Percentiles rank a stretch among this genome's conserved stretches.
These are phyloP conservation scores for Ganoderma resinaceum DNA, from an alignment of 1,284 basidiomycete species.

Conservation along the genomic window DNA sequence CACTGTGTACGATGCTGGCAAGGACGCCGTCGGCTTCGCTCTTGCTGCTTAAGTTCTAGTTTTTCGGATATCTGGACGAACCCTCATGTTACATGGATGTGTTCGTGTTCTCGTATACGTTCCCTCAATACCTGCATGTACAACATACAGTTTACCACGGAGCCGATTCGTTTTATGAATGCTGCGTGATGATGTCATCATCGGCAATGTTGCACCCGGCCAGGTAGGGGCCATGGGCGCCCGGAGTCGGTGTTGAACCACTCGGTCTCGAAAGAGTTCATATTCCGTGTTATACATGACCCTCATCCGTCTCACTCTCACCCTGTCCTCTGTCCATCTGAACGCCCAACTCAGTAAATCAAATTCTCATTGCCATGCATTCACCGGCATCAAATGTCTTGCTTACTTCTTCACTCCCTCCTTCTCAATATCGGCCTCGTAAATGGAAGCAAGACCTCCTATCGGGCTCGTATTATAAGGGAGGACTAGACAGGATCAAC, in stretches of 20 bases:
- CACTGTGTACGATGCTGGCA: constrained; percentile 93
- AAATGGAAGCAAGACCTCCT: constrained; percentile 24
- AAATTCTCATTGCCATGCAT: constrained; percentile 1
- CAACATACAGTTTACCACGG: constrained; percentile 16
- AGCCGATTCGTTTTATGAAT: constrained; percentile 2
- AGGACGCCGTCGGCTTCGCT: constrained; percentile 90
- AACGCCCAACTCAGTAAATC: not conserved
- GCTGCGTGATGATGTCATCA: constrained; percentile 17
- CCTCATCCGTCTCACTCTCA: not conserved
- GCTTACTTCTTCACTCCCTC: constrained; percentile 7
- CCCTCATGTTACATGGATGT: constrained; percentile 6
- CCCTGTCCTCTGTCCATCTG: not conserved
- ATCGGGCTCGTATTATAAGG: constrained; percentile 17
- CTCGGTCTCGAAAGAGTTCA: not conserved
- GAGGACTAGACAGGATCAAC: constrained; percentile 57
- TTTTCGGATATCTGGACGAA: constrained; percentile 1
- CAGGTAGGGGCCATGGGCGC: not conserved
- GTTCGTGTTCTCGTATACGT: constrained; percentile 8
- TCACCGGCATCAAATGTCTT: not conserved
- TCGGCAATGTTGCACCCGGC: not conserved
- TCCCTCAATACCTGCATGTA: constrained; percentile 31
- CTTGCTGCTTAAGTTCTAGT: constrained; percentile 24
- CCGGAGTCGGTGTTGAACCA: constrained; percentile 1
- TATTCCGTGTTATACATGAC: not conserved
- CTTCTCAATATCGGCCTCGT: constrained; percentile 12